Evolutionary conservation across 129 eudicot genomes (phyloP).

Genomic region (Chrysanthemum makinoi): DNA sequence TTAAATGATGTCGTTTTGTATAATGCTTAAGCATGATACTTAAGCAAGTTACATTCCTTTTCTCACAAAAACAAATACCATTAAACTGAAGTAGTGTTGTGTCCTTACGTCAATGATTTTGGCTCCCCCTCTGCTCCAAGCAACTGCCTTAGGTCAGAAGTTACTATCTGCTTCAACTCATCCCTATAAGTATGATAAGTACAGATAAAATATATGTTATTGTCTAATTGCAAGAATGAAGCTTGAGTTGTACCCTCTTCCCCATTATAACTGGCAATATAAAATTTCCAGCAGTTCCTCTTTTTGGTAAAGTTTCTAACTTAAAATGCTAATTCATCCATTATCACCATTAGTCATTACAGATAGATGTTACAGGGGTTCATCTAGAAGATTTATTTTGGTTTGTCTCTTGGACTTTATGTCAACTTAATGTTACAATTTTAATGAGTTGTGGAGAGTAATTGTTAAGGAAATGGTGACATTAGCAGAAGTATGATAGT

Average conservation of each 20-base stretch:
- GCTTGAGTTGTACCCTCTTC: background rate
- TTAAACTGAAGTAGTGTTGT: background rate
- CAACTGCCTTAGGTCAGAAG: slow-evolving; percentile 74
- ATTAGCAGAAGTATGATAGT: background rate
- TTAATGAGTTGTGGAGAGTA: background rate
- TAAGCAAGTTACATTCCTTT: background rate
- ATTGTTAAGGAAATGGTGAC: background rate
- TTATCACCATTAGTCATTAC: slow-evolving; percentile 2
- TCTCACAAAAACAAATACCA: slow-evolving; percentile 5
- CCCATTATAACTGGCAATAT: background rate
- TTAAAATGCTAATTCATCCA: slow-evolving; percentile 3
- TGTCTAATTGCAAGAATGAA: slow-evolving; percentile 1
- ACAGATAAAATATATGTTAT: slow-evolving; percentile 10
- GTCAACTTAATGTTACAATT: slow-evolving; percentile 6
- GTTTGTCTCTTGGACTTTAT: background rate
- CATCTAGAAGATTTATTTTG: background rate
- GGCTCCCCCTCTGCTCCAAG: slow-evolving; percentile 96
- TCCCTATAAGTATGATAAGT: slow-evolving; percentile 42
- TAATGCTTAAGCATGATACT: background rate
- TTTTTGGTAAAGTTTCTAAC: background rate
- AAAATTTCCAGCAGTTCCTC: slow-evolving; percentile 4
- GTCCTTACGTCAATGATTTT: slow-evolving; percentile 55
- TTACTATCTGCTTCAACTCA: slow-evolving; percentile 80
- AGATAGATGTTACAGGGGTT: slow-evolving; percentile 3
- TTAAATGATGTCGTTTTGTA: background rate